Evolutionary conservation across 2,329 filamentous ascomycete species (phyloP).

Genomic region (Phoma sp.): DNA sequence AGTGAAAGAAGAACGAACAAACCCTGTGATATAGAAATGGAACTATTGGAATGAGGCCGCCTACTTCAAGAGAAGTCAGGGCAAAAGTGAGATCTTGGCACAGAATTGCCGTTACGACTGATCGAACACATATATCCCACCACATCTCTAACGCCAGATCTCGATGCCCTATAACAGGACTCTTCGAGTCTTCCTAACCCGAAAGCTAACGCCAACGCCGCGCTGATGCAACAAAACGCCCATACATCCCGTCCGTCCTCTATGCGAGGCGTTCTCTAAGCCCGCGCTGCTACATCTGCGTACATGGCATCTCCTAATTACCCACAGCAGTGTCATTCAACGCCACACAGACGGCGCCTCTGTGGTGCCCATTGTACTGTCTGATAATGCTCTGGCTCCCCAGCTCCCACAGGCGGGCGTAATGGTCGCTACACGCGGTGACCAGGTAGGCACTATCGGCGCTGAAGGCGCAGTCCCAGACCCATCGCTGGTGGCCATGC

Average conservation of each 20-base stretch:
- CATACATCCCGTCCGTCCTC: background rate
- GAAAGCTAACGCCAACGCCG: slow-evolving; percentile 4
- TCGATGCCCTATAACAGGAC: background rate
- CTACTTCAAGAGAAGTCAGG: no score
- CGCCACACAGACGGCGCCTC: slow-evolving; percentile 89
- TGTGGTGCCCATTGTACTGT: slow-evolving; percentile 93
- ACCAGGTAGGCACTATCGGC: slow-evolving; percentile 93
- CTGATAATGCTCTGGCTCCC: slow-evolving; percentile 85
- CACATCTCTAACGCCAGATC: no score
- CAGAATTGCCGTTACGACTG: no score
- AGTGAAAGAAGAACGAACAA: no score
- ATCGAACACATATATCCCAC: no score
- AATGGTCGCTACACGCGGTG: slow-evolving; percentile 92
- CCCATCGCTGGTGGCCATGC: slow-evolving; percentile 91
- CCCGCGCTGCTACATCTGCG: background rate
- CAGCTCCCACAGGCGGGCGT: slow-evolving; percentile 89
- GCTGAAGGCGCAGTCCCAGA: slow-evolving; percentile 96
- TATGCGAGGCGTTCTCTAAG: no score
- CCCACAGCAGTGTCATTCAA: slow-evolving; percentile 72
- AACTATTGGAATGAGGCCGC: no score
- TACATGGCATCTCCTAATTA: slow-evolving; percentile 24
- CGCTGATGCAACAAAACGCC: slow-evolving; percentile 12
- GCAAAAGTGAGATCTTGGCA: no score
- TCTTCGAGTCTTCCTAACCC: background rate
- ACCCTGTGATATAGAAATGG: no score